Evolutionary conservation across 306 rosid species (phyloP).

Genomic region (Comarum palustre): DNA sequence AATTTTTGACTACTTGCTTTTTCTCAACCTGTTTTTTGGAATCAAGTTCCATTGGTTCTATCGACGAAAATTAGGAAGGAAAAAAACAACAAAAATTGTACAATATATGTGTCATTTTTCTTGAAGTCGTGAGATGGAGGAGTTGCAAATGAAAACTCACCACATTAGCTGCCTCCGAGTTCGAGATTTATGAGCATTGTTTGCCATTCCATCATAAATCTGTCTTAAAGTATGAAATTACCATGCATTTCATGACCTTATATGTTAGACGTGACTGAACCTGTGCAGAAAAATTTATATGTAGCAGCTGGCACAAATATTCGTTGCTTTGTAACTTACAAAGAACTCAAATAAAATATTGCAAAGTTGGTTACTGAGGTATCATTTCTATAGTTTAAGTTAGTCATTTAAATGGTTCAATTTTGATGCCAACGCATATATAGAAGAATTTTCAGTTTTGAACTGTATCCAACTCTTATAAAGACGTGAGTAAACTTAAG

Average conservation of each 20-base stretch:
- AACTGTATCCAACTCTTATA: neutral
- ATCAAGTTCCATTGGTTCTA: neutral
- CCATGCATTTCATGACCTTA: neutral
- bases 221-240: neutral
- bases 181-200: neutral
- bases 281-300: no score
- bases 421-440: neutral
- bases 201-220: no score
- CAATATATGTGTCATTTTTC: neutral
- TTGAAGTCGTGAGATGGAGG: neutral
- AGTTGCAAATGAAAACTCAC: neutral
- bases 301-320: no score
- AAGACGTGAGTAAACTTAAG: no score
- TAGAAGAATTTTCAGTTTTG: neutral
- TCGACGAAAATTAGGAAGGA: neutral
- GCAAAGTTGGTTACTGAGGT: constrained; percentile 18
- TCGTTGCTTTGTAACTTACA: neutral
- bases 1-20: no score
- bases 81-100: neutral
- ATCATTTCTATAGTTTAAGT: neutral
- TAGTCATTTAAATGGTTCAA: constrained; percentile 1
- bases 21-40: neutral
- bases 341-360: neutral
- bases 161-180: neutral
- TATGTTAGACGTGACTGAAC: no score